Base-by-base conservation (phyloP, 2,329 filamentous ascomycete species). In the Cordyceps cateniannulata region DNA sequence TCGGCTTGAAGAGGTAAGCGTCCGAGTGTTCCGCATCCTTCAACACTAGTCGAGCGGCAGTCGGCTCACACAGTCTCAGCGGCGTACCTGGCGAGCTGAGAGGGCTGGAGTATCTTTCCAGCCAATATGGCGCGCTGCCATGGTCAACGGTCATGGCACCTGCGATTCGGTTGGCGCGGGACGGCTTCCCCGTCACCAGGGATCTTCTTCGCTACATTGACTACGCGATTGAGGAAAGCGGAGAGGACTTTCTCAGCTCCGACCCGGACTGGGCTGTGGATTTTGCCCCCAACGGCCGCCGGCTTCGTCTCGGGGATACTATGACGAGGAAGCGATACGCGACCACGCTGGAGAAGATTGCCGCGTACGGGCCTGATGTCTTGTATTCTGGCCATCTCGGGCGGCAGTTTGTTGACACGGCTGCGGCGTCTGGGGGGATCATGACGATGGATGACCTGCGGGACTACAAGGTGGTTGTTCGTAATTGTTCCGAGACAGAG, bases 201-300 rank as follows among this genome's bases (percentile, higher is more conserved):
- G 92, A 96, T 65, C 77, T 93, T 2, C 80, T 90, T 49, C 79
- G 75, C 18, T 90, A 90, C 68, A 92, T 95, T 81, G 69, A 77
- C 81, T 71, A 78, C 22, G 75, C 62, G 71, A 68, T 69, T 62
- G 66, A 77, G 10, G 73, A 81, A 52, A 81, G 65, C 12, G 48
- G 48, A 3, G 27, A 50, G 18, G 56, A 87, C 65, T 95, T 95
- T 69, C 73, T 96, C 0, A 79, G 83, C 3, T 76, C 87, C 0
- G 83, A 96, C 63, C 85, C 87, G 0, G 80, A 83, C 0, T 96
- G 91, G 88, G 89, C 91, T 0, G 75, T 90, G 27, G 91, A 96
- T 70, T 96, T 96, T 72, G 91, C 91, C 3, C 90, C 90, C 0
- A 83, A 89, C 62, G 90, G 90, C 2, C 84, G 79, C 2, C 75